Evolutionary conservation across 2,329 filamentous ascomycete genomes (phyloP).

Genomic region (Macrophomina phaseolina): DNA sequence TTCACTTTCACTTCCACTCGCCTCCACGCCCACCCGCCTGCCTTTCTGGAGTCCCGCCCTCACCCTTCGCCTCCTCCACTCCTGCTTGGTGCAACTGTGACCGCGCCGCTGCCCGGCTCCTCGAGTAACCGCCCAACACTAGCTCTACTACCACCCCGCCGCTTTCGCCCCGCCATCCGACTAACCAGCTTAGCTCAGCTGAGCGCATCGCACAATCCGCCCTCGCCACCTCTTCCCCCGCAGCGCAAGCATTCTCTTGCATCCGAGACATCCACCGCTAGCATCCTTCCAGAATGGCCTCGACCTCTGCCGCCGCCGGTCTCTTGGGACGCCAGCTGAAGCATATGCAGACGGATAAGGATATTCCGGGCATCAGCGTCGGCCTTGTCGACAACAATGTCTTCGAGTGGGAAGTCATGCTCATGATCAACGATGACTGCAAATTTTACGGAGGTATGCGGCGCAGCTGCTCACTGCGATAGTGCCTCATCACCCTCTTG

Average conservation of each 20-base stretch:
- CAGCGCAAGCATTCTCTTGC: background rate
- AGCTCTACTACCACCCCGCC: conserved; percentile 7
- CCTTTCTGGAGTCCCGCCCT: background rate
- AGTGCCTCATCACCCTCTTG: background rate
- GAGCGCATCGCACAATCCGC: conserved; percentile 19
- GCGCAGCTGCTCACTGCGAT: background rate
- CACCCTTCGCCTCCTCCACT: background rate
- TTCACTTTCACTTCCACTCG: conserved; percentile 14
- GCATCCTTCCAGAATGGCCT: conserved; percentile 36
- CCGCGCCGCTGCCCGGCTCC: background rate
- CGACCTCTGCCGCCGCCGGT: conserved; percentile 65
- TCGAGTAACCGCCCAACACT: background rate
- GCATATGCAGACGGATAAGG: conserved; percentile 89
- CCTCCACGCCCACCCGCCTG: conserved; percentile 13
- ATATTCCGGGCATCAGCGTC: conserved; percentile 92
- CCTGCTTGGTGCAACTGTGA: conserved; percentile 6
- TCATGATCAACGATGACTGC: conserved; percentile 96
- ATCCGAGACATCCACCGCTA: conserved; percentile 9
- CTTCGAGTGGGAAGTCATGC: conserved; percentile 98
- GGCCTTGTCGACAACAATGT: conserved; percentile 86
- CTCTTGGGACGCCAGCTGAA: conserved; percentile 87
- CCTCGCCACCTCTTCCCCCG: conserved; percentile 13
- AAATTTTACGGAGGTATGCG: conserved; percentile 86
- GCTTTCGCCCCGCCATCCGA: conserved; percentile 6
- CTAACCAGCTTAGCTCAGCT: conserved; percentile 14